phyloP scores from a whole-genome alignment of 2,329 filamentous ascomycete species.

The Venturia aucupariae region DNA sequence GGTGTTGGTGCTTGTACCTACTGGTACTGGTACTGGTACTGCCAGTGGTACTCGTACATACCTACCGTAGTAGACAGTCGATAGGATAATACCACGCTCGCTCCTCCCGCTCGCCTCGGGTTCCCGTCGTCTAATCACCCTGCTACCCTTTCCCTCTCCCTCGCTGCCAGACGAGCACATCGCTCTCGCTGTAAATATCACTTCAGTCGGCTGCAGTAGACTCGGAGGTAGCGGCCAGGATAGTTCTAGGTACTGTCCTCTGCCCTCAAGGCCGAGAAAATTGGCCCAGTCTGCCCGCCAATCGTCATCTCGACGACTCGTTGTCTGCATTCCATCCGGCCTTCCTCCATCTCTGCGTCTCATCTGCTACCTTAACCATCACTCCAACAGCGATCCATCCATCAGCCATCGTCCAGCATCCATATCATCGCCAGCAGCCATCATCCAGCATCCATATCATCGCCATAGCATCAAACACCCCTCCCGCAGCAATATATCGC shows the following conservation, averaged over 20 bases:
- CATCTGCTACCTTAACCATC: background rate
- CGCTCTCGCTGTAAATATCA: no score
- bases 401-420: background rate
- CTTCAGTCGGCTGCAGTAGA: background rate
- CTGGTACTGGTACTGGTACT: no score
- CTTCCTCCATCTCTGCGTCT: background rate
- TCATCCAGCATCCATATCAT: no score
- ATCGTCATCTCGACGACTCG: background rate
- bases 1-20: no score
- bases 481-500: background rate
- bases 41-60: no score
- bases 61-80: background rate
- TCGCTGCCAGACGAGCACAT: background rate
- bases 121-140: background rate
- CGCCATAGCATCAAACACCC: background rate
- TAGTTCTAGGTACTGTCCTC: no score
- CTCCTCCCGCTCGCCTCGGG: background rate
- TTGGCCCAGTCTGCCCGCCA: background rate
- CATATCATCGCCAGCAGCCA: background rate
- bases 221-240: constrained; percentile 1
- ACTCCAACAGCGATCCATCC: background rate
- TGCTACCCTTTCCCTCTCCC: background rate
- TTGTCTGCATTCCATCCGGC: background rate
- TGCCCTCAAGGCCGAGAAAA: constrained; percentile 6
- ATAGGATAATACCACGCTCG: background rate